Base-by-base conservation (phyloP, 192 early-diverging fungal genomes). In the Podila verticillata region DNA sequence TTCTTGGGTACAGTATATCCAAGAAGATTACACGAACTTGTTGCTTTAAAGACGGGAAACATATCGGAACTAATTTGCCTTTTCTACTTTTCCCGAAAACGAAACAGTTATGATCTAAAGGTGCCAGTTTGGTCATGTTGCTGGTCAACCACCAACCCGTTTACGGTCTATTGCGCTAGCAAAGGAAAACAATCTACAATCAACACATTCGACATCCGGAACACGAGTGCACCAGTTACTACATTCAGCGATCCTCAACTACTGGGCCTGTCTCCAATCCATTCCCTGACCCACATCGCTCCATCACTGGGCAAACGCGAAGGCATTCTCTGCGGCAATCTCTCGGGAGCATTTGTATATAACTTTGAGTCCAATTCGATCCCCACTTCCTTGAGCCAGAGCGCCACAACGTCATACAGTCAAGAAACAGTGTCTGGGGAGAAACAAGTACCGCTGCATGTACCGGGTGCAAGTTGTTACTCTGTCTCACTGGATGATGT, bases 51-150 rank as follows among this genome's bases (percentile, higher is more conserved):
- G 34, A 35, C 34, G 9, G 34, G 34, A 35, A 5, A 35, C 6
- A 35, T 35, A 7, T 35, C 34, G 34, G 39, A 44, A 44, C 39
- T 7, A 17, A 39, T 39, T 15, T 15, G 17, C 13, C 17, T 44
- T 44, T 17, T n/a, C n/a, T n/a, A n/a, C 39, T 44, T 15, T 44
- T 10, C 12, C 12, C 13, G 39, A 44, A 44, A 44, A 13, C 3
- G 4, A 44, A n/a, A 56, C 57, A 82, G 81, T 7, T 82, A 75
- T 39, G 56, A 82, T 30, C 24, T 82, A 32, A 58, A 72, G 20
- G 66, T 39, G 1, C 61, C 60, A 0, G 82, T 63, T 7, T 79
- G 75, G 75, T 77, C 82, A 15, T 83, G 82, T 49, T 77, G 82
- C 36, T 83, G 82, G 82, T 80, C 77, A 20, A 56, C 30, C 10